A percentile compares a stretch with the other conserved stretches of the same genome.
These are phyloP conservation scores for Oryza officinalis DNA, from an alignment of 176 grass and related monocot genomes.

Conservation along the genomic window DNA sequence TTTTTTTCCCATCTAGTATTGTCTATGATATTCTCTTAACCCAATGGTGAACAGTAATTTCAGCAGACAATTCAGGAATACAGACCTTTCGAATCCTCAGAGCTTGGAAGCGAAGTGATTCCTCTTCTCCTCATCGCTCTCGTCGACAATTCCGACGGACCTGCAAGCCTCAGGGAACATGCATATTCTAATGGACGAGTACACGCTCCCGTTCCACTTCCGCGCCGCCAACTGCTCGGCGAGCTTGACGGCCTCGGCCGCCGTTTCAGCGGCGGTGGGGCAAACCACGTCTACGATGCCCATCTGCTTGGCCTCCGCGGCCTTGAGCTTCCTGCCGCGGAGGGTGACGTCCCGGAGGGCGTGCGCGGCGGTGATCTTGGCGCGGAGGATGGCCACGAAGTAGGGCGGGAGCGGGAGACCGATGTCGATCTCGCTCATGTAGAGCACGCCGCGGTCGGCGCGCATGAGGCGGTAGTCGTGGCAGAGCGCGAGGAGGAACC, in stretches of 20 bases:
- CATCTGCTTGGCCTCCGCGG: slow-evolving; percentile 58
- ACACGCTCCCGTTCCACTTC: slow-evolving; percentile 79
- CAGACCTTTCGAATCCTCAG: slow-evolving; percentile 30
- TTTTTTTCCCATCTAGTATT: not conserved
- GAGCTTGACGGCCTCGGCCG: slow-evolving; percentile 66
- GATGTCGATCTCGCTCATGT: slow-evolving; percentile 97
- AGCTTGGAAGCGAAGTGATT: slow-evolving; percentile 53
- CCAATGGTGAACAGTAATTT: not conserved
- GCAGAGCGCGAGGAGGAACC: slow-evolving; percentile 63
- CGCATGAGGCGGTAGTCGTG: slow-evolving; percentile 92
- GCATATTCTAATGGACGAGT: slow-evolving; percentile 62
- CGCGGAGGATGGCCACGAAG: slow-evolving; percentile 55
- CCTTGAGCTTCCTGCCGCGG: slow-evolving; percentile 51
- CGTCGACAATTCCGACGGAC: slow-evolving; percentile 47
- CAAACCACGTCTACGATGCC: slow-evolving; percentile 67
- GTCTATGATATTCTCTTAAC: not conserved
- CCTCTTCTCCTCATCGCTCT: slow-evolving; percentile 55
- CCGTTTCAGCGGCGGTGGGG: slow-evolving; percentile 48
- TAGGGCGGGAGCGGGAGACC: slow-evolving; percentile 70
- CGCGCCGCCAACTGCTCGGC: slow-evolving; percentile 73
- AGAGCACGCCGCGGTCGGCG: slow-evolving; percentile 81
- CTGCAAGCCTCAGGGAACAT: slow-evolving; percentile 57
- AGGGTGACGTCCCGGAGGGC: slow-evolving; percentile 65
- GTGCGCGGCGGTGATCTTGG: slow-evolving; percentile 63
- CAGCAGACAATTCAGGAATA: not conserved